Evolutionary conservation across 495 filamentous ascomycete species (phyloP), one percentile per base, ranked within the genome.

Genomic region (Corynascus novoguineensis): DNA sequence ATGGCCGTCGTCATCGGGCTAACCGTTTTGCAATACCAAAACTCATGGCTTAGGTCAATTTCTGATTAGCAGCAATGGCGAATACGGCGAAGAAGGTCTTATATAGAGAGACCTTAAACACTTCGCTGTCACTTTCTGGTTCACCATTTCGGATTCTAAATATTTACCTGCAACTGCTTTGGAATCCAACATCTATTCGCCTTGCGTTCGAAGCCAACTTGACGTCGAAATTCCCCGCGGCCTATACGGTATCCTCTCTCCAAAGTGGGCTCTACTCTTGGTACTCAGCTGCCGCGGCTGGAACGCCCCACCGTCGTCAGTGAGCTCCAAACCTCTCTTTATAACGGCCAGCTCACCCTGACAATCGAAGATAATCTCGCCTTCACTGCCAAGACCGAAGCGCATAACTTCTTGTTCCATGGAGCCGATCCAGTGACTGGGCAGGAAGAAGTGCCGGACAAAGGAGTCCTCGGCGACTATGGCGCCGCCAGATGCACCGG

Each of bases 341-440:
- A 69, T 68, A n/a, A 72, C 60, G 17, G 64, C 68, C 31, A 72
- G 34, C 11, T 72, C 68, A 17, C 51, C 38, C 14, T 60, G 31
- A 29, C 63, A 60, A 34, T 55, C 64, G 6, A 69, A 57, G 6
- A 71, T 11, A 24, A 71, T 64, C 38, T 68, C 64, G 14, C 69
- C 68, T 10, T 21, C 49, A 1, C 19, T 15, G 27, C 47, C 25
- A 2, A 58, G 6, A 14, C 38, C 48, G 22, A 47, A 37, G 17
- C 37, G 34, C 27, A 58, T 28, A 2, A 21, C 12, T 15, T 17
- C 14, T 1, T 28, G 21, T 12, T 46, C 14, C 31, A 55, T 55
- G 21, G 41, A 55, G 19, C 46, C 48, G 9, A 53, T 25, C 38
- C 46, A 58, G 40, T 53, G 27, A n/a, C 53, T 58, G 11, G 56